phyloP scores from a whole-genome alignment of 164 flowering plant genomes.

The Dillenia suffruticosa region DNA sequence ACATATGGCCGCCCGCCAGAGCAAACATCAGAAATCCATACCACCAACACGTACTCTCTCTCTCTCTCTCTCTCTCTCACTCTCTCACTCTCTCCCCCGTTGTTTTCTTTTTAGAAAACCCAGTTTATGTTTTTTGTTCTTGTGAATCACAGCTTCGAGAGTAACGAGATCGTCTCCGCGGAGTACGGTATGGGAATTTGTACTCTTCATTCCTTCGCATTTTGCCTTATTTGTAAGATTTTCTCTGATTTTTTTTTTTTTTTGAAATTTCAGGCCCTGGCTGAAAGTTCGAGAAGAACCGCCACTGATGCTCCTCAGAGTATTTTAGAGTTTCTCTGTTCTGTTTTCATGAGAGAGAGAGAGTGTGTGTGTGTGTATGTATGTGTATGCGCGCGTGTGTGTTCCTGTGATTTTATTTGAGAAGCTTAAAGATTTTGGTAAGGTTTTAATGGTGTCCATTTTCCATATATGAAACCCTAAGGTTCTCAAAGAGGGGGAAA shows the following conservation, averaged over 20 bases:
- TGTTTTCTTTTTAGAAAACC: not conserved
- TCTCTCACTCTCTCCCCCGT: not conserved
- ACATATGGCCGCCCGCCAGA: not conserved
- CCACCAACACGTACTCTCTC: slow-evolving; percentile 4
- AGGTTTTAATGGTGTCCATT: not conserved
- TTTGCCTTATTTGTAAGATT: too few relatives aligned
- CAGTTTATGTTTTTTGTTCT: not conserved
- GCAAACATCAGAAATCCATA: not conserved
- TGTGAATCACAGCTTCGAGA: slow-evolving; percentile 1
- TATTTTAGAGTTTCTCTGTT: not conserved
- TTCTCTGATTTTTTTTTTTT: not conserved
- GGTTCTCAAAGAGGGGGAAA: not conserved
- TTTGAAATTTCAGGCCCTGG: slow-evolving; percentile 4
- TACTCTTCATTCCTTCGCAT: too few relatives aligned
- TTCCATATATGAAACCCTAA: too few relatives aligned
- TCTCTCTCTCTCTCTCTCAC: not conserved
- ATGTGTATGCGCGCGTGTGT: not conserved
- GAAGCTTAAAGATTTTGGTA: not conserved
- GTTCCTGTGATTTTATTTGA: not conserved
- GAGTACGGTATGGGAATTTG: slow-evolving; percentile 7
- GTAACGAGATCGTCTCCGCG: not conserved
- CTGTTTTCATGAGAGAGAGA: too few relatives aligned
- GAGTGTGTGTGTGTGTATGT: not conserved
- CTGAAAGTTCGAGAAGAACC: not conserved
- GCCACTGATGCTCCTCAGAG: slow-evolving; percentile 3